phyloP scores from a whole-genome alignment of 768 basidiomycete species.

The Macrolepiota dolichaula region DNA sequence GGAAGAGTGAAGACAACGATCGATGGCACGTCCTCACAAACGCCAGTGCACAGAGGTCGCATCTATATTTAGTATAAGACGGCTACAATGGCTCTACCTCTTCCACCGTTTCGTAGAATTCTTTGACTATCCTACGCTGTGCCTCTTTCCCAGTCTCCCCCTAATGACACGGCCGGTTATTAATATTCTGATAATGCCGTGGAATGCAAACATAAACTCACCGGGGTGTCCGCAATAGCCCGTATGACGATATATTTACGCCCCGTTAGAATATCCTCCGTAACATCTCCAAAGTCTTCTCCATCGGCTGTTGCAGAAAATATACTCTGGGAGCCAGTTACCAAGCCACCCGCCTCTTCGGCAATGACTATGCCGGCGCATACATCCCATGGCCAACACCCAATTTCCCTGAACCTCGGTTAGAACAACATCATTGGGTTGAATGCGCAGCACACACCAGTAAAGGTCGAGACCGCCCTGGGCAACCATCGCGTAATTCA shows the following conservation, averaged over 20 bases:
- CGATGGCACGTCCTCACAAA: too few species aligned
- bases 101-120: slow-evolving; percentile 82
- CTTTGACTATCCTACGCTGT: slow-evolving; percentile 77
- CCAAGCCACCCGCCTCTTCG: slow-evolving; percentile 81
- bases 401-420: slow-evolving; percentile 65
- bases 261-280: slow-evolving; percentile 68
- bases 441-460: slow-evolving; percentile 48
- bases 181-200: not conserved
- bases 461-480: slow-evolving; percentile 87
- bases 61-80: not conserved
- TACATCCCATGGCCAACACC: slow-evolving; percentile 84
- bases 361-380: slow-evolving; percentile 91
- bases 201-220: slow-evolving; percentile 21
- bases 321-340: slow-evolving; percentile 63
- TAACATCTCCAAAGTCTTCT: slow-evolving; percentile 55
- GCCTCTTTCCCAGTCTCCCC: slow-evolving; percentile 64
- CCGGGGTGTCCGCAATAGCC: slow-evolving; percentile 58
- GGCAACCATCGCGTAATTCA: slow-evolving; percentile 83
- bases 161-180: slow-evolving; percentile 20
- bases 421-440: not conserved
- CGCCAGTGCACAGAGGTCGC: too few species aligned
- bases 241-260: slow-evolving; percentile 81
- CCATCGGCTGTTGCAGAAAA: slow-evolving; percentile 34
- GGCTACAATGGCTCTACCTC: slow-evolving; percentile 58
- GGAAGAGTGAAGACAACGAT: not conserved